Conservation (phyloP, 371 early-diverging fungal genomes). For the Apophysomyces variabilis region DNA sequence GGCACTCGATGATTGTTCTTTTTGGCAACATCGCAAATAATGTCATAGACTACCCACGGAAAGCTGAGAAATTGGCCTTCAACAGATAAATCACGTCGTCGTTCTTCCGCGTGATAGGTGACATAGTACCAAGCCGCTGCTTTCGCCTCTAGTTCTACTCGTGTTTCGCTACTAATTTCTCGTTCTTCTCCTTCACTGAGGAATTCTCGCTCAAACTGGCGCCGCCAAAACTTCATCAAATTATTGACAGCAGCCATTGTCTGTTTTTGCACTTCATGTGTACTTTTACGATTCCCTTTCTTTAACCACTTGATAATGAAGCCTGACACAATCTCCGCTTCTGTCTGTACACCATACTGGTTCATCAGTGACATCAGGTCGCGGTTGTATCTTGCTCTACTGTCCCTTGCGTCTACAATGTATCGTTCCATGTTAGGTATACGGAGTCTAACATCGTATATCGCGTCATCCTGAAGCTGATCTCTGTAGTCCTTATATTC, state of each 20-base stretch:
- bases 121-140: conserved; percentile 83
- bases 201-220: conserved; percentile 55
- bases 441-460: conserved; percentile 53
- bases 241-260: conserved; percentile 44
- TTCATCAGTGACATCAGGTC: conserved; percentile 65
- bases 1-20: conserved; percentile 13
- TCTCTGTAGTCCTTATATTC: conserved; percentile 44
- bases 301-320: conserved; percentile 47
- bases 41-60: conserved; percentile 65
- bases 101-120: conserved; percentile 59
- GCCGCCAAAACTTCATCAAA: conserved; percentile 46
- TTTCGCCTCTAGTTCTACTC: conserved; percentile 47
- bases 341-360: conserved; percentile 66
- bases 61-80: conserved; percentile 56
- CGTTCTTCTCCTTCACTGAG: conserved; percentile 13
- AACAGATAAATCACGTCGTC: conserved; percentile 21
- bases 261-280: conserved; percentile 50
- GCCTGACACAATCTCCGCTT: conserved; percentile 53
- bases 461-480: conserved; percentile 24
- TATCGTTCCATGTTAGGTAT: conserved; percentile 61
- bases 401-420: conserved; percentile 53
- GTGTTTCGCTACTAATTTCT: conserved; percentile 19
- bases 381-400: conserved; percentile 53
- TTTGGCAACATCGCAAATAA: conserved; percentile 61
- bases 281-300: conserved; percentile 41